A percentile compares a stretch with the other conserved stretches of the same genome.
These are phyloP conservation scores for Lentithecium fluviatile DNA, from an alignment of 495 filamentous ascomycete species.

Conservation along the genomic window DNA sequence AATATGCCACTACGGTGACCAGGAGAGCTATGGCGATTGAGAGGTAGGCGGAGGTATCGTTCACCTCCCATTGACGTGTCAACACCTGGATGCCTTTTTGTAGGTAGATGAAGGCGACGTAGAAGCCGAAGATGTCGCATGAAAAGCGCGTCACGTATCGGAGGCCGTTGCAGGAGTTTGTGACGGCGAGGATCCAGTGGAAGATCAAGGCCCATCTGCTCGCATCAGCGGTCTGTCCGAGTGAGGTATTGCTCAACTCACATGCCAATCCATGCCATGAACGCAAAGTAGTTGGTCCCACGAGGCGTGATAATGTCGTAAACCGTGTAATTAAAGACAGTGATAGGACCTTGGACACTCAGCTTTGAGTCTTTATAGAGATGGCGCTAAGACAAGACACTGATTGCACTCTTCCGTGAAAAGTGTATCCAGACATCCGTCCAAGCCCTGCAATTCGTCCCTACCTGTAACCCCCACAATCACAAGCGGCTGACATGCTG, in stretches of 20 bases:
- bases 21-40: slow-evolving; percentile 43
- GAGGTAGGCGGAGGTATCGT: slow-evolving; percentile 40
- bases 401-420: no score
- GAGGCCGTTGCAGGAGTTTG: slow-evolving; percentile 47
- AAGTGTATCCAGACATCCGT: no score
- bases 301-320: slow-evolving; percentile 46
- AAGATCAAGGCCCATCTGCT: slow-evolving; percentile 47
- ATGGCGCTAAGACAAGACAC: no score
- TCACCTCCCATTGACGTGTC: slow-evolving; percentile 37
- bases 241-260: slow-evolving; percentile 7
- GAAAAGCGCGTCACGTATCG: slow-evolving; percentile 49
- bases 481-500: slow-evolving; percentile 43
- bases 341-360: slow-evolving; percentile 34
- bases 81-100: slow-evolving; percentile 40
- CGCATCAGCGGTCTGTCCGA: slow-evolving; percentile 44
- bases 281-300: slow-evolving; percentile 40
- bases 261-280: slow-evolving; percentile 46
- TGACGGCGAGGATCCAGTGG: slow-evolving; percentile 46
- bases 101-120: slow-evolving; percentile 52
- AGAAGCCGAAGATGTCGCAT: slow-evolving; percentile 48
- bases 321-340: slow-evolving; percentile 51
- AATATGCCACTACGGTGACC: slow-evolving; percentile 42
- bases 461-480: slow-evolving; percentile 87
- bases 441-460: slow-evolving; percentile 12
- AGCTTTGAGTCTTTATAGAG: slow-evolving; percentile 1